Evolutionary conservation across 768 basidiomycete species (phyloP).

Genomic region (Russula olivacea): DNA sequence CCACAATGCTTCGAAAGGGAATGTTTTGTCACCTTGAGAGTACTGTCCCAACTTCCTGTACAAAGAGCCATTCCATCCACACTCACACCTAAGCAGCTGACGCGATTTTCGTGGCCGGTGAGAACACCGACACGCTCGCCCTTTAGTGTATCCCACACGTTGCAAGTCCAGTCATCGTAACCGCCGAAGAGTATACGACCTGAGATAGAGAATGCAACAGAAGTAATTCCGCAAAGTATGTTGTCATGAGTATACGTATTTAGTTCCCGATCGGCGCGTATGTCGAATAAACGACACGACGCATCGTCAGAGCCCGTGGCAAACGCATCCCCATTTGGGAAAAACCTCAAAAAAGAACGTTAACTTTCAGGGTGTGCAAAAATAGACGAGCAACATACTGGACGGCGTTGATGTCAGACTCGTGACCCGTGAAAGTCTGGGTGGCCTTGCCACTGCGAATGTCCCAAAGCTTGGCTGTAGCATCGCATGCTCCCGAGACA

Average conservation of each 20-base stretch:
- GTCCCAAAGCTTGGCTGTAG: slow-evolving; percentile 98
- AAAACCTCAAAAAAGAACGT: slow-evolving; percentile 60
- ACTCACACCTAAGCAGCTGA: slow-evolving; percentile 93
- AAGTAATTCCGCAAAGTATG: slow-evolving; percentile 97
- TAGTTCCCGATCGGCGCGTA: slow-evolving; percentile 94
- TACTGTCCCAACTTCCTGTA: slow-evolving; percentile 98
- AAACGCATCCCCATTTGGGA: slow-evolving; percentile 99
- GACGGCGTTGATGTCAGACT: slow-evolving; percentile 98
- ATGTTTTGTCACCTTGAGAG: slow-evolving; percentile 66
- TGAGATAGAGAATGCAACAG: slow-evolving; percentile 97
- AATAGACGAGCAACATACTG: slow-evolving; percentile 53
- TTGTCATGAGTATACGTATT: slow-evolving; percentile 98
- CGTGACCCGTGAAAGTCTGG: slow-evolving; percentile 97
- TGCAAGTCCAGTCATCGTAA: slow-evolving; percentile 99
- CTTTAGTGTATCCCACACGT: slow-evolving; percentile 99
- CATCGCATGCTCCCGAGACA: slow-evolving; percentile 98
- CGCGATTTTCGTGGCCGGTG: slow-evolving; percentile 96
- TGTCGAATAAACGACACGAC: slow-evolving; percentile 96
- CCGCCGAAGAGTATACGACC: slow-evolving; percentile 97
- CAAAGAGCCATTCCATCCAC: slow-evolving; percentile 97
- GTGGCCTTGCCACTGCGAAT: slow-evolving; percentile 96
- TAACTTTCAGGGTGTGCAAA: neutral
- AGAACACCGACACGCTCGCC: slow-evolving; percentile 97
- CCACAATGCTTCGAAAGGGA: slow-evolving; percentile 8
- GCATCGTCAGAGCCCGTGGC: slow-evolving; percentile 99